Percentiles rank a stretch among this genome's conserved stretches.
Evolutionary conservation across 768 basidiomycete species (phyloP).

Genomic region (Tephrocybe sp.): DNA sequence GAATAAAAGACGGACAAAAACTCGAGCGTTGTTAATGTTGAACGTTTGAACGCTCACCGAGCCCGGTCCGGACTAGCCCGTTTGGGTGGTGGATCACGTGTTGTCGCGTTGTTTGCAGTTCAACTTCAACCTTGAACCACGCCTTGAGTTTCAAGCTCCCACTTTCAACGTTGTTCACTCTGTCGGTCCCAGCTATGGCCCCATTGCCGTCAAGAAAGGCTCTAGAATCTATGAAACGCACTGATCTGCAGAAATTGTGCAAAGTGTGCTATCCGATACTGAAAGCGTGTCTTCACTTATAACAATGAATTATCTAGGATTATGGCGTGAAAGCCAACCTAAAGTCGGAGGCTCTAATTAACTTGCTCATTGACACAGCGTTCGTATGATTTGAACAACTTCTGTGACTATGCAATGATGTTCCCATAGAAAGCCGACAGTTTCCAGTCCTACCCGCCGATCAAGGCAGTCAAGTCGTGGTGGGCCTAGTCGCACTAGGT

Average conservation of each 20-base stretch:
- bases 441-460: slow-evolving; percentile 28
- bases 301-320: slow-evolving; percentile 46
- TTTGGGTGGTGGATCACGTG: slow-evolving; percentile 16
- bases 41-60: background rate
- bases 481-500: slow-evolving; percentile 39
- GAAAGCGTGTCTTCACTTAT: slow-evolving; percentile 10
- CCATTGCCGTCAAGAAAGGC: slow-evolving; percentile 39
- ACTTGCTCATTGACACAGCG: slow-evolving; percentile 63
- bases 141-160: slow-evolving; percentile 1
- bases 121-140: slow-evolving; percentile 17
- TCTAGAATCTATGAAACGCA: slow-evolving; percentile 45
- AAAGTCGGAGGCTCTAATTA: slow-evolving; percentile 77
- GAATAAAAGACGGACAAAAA: no score
- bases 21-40: no score
- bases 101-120: slow-evolving; percentile 23
- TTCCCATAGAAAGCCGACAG: slow-evolving; percentile 11
- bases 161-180: slow-evolving; percentile 15
- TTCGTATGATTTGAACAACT: slow-evolving; percentile 23
- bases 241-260: slow-evolving; percentile 62
- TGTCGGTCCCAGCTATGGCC: slow-evolving; percentile 29
- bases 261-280: slow-evolving; percentile 42
- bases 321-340: slow-evolving; percentile 81
- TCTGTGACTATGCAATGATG: background rate
- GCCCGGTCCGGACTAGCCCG: background rate
- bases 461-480: slow-evolving; percentile 34